These are phyloP conservation scores for Solanum virginianum DNA, from an alignment of 257 asterid species.

Conservation along the genomic window DNA sequence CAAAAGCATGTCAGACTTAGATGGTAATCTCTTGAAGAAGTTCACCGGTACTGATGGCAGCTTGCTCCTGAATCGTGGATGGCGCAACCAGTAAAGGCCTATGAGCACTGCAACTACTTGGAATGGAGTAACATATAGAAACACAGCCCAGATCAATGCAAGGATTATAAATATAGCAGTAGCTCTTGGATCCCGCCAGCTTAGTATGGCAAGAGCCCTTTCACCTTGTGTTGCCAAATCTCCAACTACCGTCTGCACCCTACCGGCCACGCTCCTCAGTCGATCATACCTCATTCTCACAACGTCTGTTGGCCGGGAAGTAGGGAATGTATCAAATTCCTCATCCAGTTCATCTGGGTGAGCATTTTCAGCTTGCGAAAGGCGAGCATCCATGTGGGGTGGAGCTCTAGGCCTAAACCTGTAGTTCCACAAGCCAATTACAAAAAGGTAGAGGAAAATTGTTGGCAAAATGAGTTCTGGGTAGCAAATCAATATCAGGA, in stretches of 20 bases:
- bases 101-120: constrained; percentile 51
- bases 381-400: constrained; percentile 77
- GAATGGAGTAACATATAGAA: constrained; percentile 68
- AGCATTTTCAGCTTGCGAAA: constrained; percentile 66
- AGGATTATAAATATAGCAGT: constrained; percentile 53
- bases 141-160: constrained; percentile 55
- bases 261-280: constrained; percentile 55
- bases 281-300: constrained; percentile 68
- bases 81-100: constrained; percentile 69
- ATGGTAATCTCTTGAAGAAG: constrained; percentile 91
- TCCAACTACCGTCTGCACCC: constrained; percentile 71
- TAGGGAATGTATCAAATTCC: constrained; percentile 75
- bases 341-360: constrained; percentile 69
- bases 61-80: constrained; percentile 64
- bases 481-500: constrained; percentile 66
- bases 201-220: constrained; percentile 57
- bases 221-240: constrained; percentile 89
- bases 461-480: constrained; percentile 81
- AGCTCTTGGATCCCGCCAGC: constrained; percentile 97
- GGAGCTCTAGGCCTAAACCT: constrained; percentile 64
- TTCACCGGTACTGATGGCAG: constrained; percentile 74
- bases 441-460: constrained; percentile 77
- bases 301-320: constrained; percentile 26
- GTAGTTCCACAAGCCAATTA: constrained; percentile 79
- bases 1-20: constrained; percentile 72